Percentiles rank a stretch among this genome's conserved stretches.
Conservation (phyloP, 768 basidiomycete species). For the Boletus subparvulus region DNA sequence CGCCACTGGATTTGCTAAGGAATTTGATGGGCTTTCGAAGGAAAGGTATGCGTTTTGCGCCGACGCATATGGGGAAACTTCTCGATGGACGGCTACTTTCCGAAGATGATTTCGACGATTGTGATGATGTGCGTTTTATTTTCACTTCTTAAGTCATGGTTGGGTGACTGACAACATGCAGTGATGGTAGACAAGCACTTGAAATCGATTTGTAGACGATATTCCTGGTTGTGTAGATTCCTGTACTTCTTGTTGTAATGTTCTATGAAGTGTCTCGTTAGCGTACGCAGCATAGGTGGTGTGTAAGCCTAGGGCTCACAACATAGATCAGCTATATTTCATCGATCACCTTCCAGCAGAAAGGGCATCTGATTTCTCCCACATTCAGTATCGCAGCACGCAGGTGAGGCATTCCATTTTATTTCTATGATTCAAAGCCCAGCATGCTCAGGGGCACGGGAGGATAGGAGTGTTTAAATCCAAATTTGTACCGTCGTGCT, state of each 20-base stretch:
- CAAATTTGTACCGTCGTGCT: not conserved
- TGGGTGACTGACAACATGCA: not conserved
- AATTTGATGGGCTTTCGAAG: conserved; percentile 31
- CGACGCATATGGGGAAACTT: conserved; percentile 44
- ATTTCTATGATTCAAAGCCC: too few species aligned
- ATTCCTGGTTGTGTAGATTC: not conserved
- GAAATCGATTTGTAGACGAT: not conserved
- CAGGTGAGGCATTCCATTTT: too few species aligned
- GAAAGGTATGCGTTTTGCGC: conserved; percentile 38
- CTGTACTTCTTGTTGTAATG: not conserved
- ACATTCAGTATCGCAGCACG: too few species aligned
- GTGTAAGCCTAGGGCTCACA: too few species aligned
- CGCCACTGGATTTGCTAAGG: conserved; percentile 34
- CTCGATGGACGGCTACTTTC: conserved; percentile 29
- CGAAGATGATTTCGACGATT: conserved; percentile 4
- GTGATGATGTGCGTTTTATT: not conserved
- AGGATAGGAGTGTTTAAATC: not conserved
- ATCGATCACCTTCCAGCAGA: too few species aligned
- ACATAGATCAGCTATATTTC: too few species aligned
- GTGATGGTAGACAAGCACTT: not conserved
- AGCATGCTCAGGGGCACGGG: too few species aligned
- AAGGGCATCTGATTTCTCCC: too few species aligned
- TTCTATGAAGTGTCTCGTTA: too few species aligned
- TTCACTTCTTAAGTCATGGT: not conserved
- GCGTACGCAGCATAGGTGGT: too few species aligned